These are phyloP conservation scores for Wickerhamomyces tratensis DNA, from an alignment of 805 yeast genomes.

Conservation along the genomic window DNA sequence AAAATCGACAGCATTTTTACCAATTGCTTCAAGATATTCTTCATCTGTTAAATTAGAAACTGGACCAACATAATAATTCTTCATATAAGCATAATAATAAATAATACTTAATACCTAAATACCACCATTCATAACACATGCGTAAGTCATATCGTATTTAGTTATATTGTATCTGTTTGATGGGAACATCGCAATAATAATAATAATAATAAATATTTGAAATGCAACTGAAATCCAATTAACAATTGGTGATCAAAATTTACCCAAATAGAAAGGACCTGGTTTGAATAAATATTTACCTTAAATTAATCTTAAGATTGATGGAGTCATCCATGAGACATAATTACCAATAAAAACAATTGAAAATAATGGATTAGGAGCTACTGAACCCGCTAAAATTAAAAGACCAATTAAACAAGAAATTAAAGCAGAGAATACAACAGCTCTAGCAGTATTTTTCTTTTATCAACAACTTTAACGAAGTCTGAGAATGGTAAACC, in stretches of 20 bases:
- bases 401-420: constrained; percentile 28
- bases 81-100: constrained; percentile 41
- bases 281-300: constrained; percentile 43
- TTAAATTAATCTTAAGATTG: constrained; percentile 26
- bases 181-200: constrained; percentile 56
- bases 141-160: constrained; percentile 51
- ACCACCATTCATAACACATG: constrained; percentile 44
- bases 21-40: constrained; percentile 2
- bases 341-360: constrained; percentile 30
- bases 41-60: constrained; percentile 13
- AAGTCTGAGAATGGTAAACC: constrained; percentile 51
- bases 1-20: too few relatives aligned
- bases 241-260: constrained; percentile 29
- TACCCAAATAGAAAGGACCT: constrained; percentile 57
- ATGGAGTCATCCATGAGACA: constrained; percentile 28
- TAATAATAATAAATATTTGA: constrained; percentile 38
- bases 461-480: constrained; percentile 46
- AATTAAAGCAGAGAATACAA: constrained; percentile 27
- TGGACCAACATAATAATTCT: constrained; percentile 48
- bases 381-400: constrained; percentile 28
- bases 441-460: constrained; percentile 49
- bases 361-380: constrained; percentile 32
- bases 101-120: constrained; percentile 41
- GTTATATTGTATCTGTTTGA: constrained; percentile 17
- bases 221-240: constrained; percentile 38